These are phyloP conservation scores for Podospora tetraspora DNA, from an alignment of 495 filamentous ascomycete genomes.

Conservation along the genomic window DNA sequence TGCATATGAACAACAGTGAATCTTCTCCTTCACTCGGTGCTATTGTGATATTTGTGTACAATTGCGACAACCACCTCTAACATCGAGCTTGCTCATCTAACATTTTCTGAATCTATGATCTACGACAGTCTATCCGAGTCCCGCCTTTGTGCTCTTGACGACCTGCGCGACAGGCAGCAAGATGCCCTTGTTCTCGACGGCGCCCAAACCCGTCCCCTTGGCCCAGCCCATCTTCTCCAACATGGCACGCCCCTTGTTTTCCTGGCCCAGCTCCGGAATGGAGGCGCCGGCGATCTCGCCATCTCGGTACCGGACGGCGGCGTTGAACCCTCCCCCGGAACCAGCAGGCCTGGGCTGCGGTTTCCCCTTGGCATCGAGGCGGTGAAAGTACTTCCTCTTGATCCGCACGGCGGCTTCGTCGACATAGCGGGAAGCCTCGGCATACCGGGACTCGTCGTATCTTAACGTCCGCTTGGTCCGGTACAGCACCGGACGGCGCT, in stretches of 20 bases:
- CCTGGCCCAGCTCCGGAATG: constrained; percentile 75
- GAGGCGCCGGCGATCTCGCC: constrained; percentile 85
- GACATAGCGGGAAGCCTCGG: constrained; percentile 31
- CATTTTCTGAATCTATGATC: not conserved
- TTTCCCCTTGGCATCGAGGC: constrained; percentile 39
- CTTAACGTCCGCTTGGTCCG: constrained; percentile 60
- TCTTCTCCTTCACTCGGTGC: not conserved
- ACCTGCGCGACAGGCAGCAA: constrained; percentile 80
- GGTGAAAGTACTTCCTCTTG: constrained; percentile 45
- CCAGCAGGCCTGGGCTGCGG: constrained; percentile 15
- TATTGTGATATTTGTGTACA: not conserved
- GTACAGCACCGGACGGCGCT: constrained; percentile 70
- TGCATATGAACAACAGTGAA: constrained; percentile 48
- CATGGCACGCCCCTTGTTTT: constrained; percentile 82
- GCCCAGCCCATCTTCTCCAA: constrained; percentile 98
- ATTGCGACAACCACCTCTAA: not conserved
- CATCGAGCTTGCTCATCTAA: not conserved
- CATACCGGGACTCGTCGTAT: constrained; percentile 45
- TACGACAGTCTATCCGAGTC: constrained; percentile 60
- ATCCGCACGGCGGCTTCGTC: constrained; percentile 37
- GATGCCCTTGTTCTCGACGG: constrained; percentile 79
- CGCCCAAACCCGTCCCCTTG: constrained; percentile 79
- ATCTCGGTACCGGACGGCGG: constrained; percentile 61
- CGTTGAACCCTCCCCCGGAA: constrained; percentile 15
- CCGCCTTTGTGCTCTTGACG: constrained; percentile 78